Base-by-base conservation (phyloP, 2,329 filamentous ascomycete genomes). In the Microsporum audouinii region DNA sequence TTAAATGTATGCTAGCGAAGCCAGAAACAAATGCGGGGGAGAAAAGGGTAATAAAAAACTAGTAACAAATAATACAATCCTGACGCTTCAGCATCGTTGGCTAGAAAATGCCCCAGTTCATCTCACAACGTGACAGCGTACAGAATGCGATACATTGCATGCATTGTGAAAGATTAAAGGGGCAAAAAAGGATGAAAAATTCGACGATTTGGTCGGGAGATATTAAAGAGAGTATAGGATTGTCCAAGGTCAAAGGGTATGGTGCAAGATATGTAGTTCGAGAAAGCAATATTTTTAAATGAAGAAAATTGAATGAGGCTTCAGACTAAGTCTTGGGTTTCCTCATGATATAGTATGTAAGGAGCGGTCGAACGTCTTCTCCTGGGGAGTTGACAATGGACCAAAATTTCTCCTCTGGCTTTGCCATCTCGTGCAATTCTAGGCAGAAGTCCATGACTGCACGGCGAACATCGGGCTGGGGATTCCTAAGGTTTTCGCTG, bases 381-480 rank as follows among this genome's bases (percentile, higher is more conserved):
- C 63, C 66, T 10, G 69, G 67, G 10, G 68, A 65, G 17, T 68
- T 70, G 2, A 73, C 66, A 41, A 73, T 64, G 58, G 68, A 65
- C 64, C 70, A 71, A 60, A 68, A 71, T 29, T 61, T 59, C 33
- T 68, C 64, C 57, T 72, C 68, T 7, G 66, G 63, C 31, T 58
- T 60, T 38, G 72, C 63, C 61, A 71, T 69, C 2, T 67, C 67
- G 59, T 68, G 65, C 5, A 71, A 47, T 38, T 66, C 63, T 10
- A 69, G 64, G 57, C 69, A 72, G n/a, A 73, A 66, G 55, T 74
- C 71, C 8, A 72, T 73, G 5, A 71, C 71, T 38, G 72, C 70
- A 47, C 74, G 71, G 17, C 75, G 68, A 45, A 76, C 67, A 60
- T 76, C 73, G 1, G 73, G 70, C 39, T 74, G 70, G 1, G 67